Conservation (phyloP, 164 flowering plant species). For the Kingdonia uniflora region DNA sequence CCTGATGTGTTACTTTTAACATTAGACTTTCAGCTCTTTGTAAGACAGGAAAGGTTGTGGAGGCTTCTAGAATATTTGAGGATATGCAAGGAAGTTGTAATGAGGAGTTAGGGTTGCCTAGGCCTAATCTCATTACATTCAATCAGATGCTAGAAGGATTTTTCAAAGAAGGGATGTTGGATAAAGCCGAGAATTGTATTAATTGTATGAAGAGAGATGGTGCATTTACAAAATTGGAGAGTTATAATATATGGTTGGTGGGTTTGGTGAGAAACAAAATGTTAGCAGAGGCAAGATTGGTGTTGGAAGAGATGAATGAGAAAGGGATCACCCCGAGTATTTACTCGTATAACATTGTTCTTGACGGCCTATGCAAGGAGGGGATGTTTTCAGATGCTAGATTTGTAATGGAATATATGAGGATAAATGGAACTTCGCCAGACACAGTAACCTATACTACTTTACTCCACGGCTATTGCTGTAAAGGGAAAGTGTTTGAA, state of each 20-base stretch:
- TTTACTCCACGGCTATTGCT: constrained; percentile 68
- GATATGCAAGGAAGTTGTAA: constrained; percentile 71
- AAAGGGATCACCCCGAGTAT: constrained; percentile 45
- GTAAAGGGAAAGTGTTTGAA: constrained; percentile 42
- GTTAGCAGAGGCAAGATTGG: constrained; percentile 46
- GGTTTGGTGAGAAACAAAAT: constrained; percentile 66
- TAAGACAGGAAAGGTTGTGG: constrained; percentile 51
- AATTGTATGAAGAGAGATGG: constrained; percentile 47
- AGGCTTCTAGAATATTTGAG: constrained; percentile 69
- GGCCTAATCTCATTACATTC: constrained; percentile 53
- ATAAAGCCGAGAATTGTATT: constrained; percentile 53
- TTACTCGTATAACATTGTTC: constrained; percentile 63
- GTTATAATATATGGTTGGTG: constrained; percentile 70
- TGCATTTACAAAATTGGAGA: constrained; percentile 32
- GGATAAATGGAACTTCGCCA: constrained; percentile 38
- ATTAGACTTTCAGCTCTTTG: constrained; percentile 86
- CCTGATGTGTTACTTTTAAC: constrained; percentile 92
- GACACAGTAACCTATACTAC: constrained; percentile 70
- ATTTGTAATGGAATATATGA: constrained; percentile 49
- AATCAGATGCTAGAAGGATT: constrained; percentile 78
- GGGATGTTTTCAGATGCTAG: constrained; percentile 76
- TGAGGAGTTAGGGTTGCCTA: constrained; percentile 58
- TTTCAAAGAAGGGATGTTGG: constrained; percentile 58
- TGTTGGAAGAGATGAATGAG: constrained; percentile 62
- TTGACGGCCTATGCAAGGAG: constrained; percentile 72